phyloP scores from a whole-genome alignment of 1,284 basidiomycete species.

The Tylopilus sp. region DNA sequence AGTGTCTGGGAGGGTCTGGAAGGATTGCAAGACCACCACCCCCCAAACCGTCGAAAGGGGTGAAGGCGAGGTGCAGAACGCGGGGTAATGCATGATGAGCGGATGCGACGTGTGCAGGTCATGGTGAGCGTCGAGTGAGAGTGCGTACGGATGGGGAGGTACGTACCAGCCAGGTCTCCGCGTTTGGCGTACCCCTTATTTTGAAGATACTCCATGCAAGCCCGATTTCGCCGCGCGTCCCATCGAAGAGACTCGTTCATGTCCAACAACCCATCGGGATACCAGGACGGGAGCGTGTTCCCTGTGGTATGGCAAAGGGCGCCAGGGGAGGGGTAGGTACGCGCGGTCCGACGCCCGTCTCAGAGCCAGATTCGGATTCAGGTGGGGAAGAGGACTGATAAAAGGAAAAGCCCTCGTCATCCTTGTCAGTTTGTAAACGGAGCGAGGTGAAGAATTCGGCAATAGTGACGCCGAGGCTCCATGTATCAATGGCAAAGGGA shows the following conservation, averaged over 20 bases:
- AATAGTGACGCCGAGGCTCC: conserved; percentile 75
- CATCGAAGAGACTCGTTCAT: conserved; percentile 64
- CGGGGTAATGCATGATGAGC: too few species aligned
- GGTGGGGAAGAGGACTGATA: neutral
- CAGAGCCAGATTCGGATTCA: conserved; percentile 5
- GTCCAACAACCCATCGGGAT: conserved; percentile 43
- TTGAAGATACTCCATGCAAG: conserved; percentile 84
- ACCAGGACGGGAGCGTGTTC: conserved; percentile 25
- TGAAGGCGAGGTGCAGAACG: too few species aligned
- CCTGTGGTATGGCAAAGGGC: conserved; percentile 36
- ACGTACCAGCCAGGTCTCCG: conserved; percentile 64
- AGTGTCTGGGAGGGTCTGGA: conserved; percentile 57
- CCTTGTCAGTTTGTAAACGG: conserved; percentile 37
- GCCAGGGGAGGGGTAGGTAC: conserved; percentile 6
- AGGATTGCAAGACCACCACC: conserved; percentile 37
- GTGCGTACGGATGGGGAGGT: too few species aligned
- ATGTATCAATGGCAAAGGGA: conserved; percentile 72
- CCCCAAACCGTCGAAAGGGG: too few species aligned
- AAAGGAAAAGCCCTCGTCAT: conserved; percentile 16
- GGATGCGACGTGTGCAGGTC: too few species aligned
- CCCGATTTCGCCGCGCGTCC: conserved; percentile 67
- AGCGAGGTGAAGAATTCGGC: conserved; percentile 78
- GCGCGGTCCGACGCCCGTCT: conserved; percentile 1
- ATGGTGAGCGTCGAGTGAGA: neutral
- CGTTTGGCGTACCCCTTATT: conserved; percentile 67